These are phyloP conservation scores for Fragilaria crotonensis DNA, from an alignment of 108 stramenopile genomes.

Conservation along the genomic window DNA sequence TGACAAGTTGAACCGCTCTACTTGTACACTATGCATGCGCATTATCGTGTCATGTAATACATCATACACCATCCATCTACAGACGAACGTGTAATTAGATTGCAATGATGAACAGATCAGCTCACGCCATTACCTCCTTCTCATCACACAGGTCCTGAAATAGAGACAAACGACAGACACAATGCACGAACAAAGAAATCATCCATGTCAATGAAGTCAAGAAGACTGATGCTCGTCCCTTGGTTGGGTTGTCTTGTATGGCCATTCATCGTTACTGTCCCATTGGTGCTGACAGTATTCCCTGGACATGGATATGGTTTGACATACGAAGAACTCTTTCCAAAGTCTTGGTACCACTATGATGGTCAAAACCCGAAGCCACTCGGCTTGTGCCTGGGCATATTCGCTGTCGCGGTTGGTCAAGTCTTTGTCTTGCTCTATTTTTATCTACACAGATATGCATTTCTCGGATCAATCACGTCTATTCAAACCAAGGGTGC, in stretches of 20 bases:
- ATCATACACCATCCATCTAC: too few relatives aligned
- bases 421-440: conserved; percentile 62
- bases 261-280: conserved; percentile 67
- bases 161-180: too few relatives aligned
- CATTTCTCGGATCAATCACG: conserved; percentile 24
- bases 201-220: too few relatives aligned
- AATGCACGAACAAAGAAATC: too few relatives aligned
- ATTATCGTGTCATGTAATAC: too few relatives aligned
- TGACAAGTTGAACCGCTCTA: too few relatives aligned
- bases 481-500: conserved; percentile 75
- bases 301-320: too few relatives aligned
- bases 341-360: conserved; percentile 45
- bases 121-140: too few relatives aligned
- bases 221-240: conserved; percentile 31
- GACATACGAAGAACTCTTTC: conserved; percentile 53
- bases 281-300: conserved; percentile 36
- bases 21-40: too few relatives aligned
- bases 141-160: too few relatives aligned
- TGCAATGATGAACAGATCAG: too few relatives aligned
- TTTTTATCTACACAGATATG: conserved; percentile 50
- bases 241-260: conserved; percentile 65
- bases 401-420: conserved; percentile 75
- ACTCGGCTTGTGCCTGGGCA: conserved; percentile 69
- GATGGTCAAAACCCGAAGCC: conserved; percentile 42
- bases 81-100: too few relatives aligned